Evolutionary conservation across 2,329 filamentous ascomycete genomes (phyloP).

Genomic region (Stachybotrys echinatus): DNA sequence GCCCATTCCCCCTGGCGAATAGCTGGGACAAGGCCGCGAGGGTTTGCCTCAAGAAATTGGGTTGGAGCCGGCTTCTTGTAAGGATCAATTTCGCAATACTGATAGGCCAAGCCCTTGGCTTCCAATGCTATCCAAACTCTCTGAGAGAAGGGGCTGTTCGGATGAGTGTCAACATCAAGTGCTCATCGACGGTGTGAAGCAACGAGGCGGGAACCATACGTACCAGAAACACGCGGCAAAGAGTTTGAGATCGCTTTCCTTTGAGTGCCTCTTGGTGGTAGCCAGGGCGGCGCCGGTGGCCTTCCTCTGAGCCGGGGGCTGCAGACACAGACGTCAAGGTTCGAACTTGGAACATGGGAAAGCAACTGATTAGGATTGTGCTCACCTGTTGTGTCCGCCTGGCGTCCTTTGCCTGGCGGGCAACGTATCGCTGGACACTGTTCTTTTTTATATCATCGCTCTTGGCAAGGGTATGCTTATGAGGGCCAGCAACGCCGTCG

Average conservation of each 20-base stretch:
- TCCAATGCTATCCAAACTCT: slow-evolving; percentile 87
- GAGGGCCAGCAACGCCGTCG: slow-evolving; percentile 64
- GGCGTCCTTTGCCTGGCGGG: slow-evolving; percentile 60
- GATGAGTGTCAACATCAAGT: slow-evolving; percentile 4
- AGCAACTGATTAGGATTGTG: background rate
- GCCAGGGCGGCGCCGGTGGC: slow-evolving; percentile 64
- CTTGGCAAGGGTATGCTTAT: slow-evolving; percentile 67
- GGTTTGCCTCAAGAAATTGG: slow-evolving; percentile 66
- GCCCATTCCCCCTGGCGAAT: slow-evolving; percentile 76
- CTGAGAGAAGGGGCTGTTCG: slow-evolving; percentile 70
- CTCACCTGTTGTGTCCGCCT: slow-evolving; percentile 41
- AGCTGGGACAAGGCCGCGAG: slow-evolving; percentile 69
- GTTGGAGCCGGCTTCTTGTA: slow-evolving; percentile 60
- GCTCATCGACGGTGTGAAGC: background rate
- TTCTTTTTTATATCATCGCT: slow-evolving; percentile 81
- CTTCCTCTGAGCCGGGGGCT: slow-evolving; percentile 52
- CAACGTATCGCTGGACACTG: slow-evolving; percentile 61
- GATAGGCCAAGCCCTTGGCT: slow-evolving; percentile 70
- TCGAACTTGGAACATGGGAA: background rate
- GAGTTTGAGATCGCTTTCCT: slow-evolving; percentile 67
- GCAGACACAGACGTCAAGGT: background rate
- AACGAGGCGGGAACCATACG: background rate
- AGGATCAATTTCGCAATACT: slow-evolving; percentile 82
- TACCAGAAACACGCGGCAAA: slow-evolving; percentile 84
- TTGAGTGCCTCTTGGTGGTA: slow-evolving; percentile 66